Base-by-base conservation (phyloP, 352 stramenopile genomes). In the Blastocystis sp. region DNA sequence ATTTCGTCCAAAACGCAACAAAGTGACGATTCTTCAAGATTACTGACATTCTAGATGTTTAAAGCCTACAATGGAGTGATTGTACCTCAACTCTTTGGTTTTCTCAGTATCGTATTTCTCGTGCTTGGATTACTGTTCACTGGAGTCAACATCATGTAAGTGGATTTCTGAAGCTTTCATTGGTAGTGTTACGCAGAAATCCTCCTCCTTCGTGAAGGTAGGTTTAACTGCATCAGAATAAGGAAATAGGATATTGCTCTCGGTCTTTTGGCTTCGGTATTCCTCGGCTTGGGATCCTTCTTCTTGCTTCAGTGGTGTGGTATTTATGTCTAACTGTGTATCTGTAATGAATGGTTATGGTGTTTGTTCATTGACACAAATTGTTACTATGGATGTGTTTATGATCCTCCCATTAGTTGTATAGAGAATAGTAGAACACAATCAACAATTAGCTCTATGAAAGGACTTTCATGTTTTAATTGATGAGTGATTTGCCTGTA, bases 221-320 rank as follows among this genome's bases (percentile, higher is more conserved):
- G 49, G 49, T 46, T 43, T n/a, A 43, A 52, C 51, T 29, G 65
- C 65, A 52, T 65, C 1, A 3, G 9, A 14, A 6, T 42, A 9
- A 49, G 19, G 4, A 21, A 39, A 29, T 87, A 87, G 77, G 77
- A 87, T 39, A 74, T 87, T 27, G 54, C 59, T 32, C 35, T 87
- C 4, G 77, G 77, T 77, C 56, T 87, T 9, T 29, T 42, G 14
- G 77, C 77, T 21, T 87, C 77, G 19, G 52, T 78, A 52, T 87
- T 87, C 77, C 37, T 87, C 4, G 77, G 77, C 49, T 29, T 87
- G 35, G 77, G 77, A 58, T 87, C 65, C 32, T 87, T 87, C 77
- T 87, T 87, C 65, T 54, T 87, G 24, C 65, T 87, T 27, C 77
- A 87, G 35, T 87, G 77, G 77, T 87, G 77, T 77, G 77, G 77